Conservation (phyloP, 164 flowering plant genomes). For the Stephania japonica region DNA sequence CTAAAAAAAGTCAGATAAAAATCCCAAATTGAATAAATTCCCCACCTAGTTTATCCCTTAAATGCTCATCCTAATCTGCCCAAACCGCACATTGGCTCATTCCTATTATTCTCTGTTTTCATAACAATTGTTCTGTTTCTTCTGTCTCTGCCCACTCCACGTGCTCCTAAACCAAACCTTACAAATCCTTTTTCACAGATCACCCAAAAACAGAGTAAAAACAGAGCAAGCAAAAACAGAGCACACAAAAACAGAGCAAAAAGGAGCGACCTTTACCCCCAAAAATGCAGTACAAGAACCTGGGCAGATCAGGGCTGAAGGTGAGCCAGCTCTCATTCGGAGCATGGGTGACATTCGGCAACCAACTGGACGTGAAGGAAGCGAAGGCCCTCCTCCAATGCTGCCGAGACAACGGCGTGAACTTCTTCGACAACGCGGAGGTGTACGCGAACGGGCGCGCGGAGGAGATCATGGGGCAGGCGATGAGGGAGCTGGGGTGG, state of each 20-base stretch:
- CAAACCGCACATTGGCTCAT: no score
- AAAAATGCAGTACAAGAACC: slow-evolving; percentile 87
- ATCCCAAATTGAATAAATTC: no score
- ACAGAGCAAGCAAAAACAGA: neutral
- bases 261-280: neutral
- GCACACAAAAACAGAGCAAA: neutral
- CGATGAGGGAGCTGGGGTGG: slow-evolving; percentile 95
- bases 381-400: slow-evolving; percentile 86
- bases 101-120: no score
- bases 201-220: neutral
- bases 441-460: slow-evolving; percentile 99
- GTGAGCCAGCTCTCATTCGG: slow-evolving; percentile 97
- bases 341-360: slow-evolving; percentile 98
- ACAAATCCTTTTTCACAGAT: neutral
- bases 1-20: no score
- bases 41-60: no score
- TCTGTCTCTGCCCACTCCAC: no score
- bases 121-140: no score
- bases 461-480: slow-evolving; percentile 99
- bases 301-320: slow-evolving; percentile 81
- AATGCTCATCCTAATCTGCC: no score
- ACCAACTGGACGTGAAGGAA: slow-evolving; percentile 94
- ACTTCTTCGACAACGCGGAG: slow-evolving; percentile 99
- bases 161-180: neutral
- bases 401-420: slow-evolving; percentile 92